These are phyloP conservation scores for Ceratobasidium sp. DNA, from an alignment of 1,284 basidiomycete species.

Conservation along the genomic window DNA sequence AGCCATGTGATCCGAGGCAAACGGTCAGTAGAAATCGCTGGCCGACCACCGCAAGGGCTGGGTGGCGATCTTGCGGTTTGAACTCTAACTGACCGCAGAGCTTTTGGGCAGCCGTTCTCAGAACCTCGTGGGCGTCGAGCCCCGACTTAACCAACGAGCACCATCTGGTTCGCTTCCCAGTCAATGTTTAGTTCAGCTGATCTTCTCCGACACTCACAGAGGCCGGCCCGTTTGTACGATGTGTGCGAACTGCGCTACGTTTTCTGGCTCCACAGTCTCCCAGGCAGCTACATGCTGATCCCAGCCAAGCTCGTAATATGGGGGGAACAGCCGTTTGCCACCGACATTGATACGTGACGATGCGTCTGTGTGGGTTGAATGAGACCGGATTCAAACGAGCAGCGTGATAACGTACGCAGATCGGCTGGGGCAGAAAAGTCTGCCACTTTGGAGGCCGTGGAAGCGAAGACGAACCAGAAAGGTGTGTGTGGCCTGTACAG, in stretches of 20 bases:
- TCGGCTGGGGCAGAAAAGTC: slow-evolving; percentile 1
- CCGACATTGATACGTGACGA: not conserved
- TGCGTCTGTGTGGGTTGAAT: not conserved
- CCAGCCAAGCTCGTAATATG: slow-evolving; percentile 6
- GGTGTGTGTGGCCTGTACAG: not conserved
- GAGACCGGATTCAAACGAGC: too few species aligned
- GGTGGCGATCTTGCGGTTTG: not conserved
- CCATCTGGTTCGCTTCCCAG: not conserved
- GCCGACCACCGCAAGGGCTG: slow-evolving; percentile 15
- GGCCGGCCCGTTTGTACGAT: slow-evolving; percentile 11
- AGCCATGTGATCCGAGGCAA: not conserved
- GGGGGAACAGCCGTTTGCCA: not conserved
- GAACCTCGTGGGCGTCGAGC: not conserved
- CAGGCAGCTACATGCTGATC: not conserved
- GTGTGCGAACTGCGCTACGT: not conserved
- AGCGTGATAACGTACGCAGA: not conserved
- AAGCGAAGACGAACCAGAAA: slow-evolving; percentile 15
- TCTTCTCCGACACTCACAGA: slow-evolving; percentile 1
- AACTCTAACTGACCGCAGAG: not conserved
- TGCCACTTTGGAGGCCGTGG: slow-evolving; percentile 3
- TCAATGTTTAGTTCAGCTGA: not conserved
- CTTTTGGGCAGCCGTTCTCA: slow-evolving; percentile 2
- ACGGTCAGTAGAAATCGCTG: slow-evolving; percentile 13
- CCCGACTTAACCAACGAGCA: not conserved
- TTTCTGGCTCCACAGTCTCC: not conserved